Conservation (phyloP, 140 eudicot species). For the Senecio squalidus region DNA sequence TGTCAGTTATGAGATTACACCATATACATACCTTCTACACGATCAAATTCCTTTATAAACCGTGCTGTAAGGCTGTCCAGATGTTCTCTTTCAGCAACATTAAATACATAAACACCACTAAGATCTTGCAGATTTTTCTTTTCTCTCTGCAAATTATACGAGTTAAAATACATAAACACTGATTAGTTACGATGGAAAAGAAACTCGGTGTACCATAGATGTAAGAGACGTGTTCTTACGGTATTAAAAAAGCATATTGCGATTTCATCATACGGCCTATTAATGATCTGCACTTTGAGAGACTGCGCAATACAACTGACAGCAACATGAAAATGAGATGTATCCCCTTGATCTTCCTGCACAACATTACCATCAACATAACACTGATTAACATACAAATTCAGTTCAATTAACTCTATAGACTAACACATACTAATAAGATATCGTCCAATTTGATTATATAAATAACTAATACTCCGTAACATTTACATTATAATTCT, state of each 20-base stretch:
- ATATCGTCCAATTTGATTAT: no score
- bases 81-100: constrained; percentile 76
- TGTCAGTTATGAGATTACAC: neutral
- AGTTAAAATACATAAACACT: constrained; percentile 4
- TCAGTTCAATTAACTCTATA: no score
- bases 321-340: constrained; percentile 70
- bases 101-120: constrained; percentile 72
- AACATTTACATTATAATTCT: neutral
- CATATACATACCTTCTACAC: constrained; percentile 50
- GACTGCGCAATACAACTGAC: constrained; percentile 65
- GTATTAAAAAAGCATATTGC: constrained; percentile 96
- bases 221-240: constrained; percentile 37
- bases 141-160: constrained; percentile 51
- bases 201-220: no score
- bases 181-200: neutral
- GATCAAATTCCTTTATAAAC: constrained; percentile 82
- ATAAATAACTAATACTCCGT: no score
- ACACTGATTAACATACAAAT: no score
- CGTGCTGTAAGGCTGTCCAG: constrained; percentile 85
- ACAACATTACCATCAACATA: constrained; percentile 5
- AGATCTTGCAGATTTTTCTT: constrained; percentile 89
- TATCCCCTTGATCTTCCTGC: constrained; percentile 62
- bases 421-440: no score
- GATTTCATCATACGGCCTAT: constrained; percentile 86
- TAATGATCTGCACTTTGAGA: constrained; percentile 80